Evolutionary conservation across 768 basidiomycete species (phyloP), one percentile per base, ranked within the genome.

Genomic region (Vishniacozyma victoriae): DNA sequence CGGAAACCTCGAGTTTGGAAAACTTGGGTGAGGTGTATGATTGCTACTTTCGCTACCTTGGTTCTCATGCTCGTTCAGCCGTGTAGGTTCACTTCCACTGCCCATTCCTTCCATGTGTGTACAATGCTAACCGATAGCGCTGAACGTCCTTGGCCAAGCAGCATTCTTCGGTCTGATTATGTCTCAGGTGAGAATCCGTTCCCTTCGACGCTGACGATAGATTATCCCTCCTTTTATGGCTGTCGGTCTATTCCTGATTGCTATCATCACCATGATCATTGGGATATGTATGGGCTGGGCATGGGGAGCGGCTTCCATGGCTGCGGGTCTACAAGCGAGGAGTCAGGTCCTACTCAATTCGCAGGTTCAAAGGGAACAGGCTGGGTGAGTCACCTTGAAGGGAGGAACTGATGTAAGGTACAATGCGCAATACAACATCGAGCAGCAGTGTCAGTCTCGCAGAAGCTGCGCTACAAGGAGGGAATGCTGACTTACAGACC

Each of bases 211-310:
- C 29, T 29, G 7, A 36, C 14, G 26, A 18, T 47, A 57, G 38
- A 76, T 80, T 62, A 50, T 79, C 1, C 79, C 80, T 4, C 77
- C 80, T 3, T 74, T 69, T 31, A 67, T 79, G 53, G 78, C 79
- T 0, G 57, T 78, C 15, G 76, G 78, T 44, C 44, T 79, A 3
- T 80, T 78, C 57, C 26, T 79, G 22, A 76, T 77, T 43, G 78
- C 67, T 5, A 57, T 76, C 1, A 61, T 74, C n/a, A 80, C 76
- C 0, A 54, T 82, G 31, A 52, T 78, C 20, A 14, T 80, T 5
- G 80, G 80, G 1, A 55, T 78, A 37, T 69, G 73, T 2, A 35
- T 78, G 1, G 80, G 80, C 12, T 82, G 81, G 80, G 80, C 76
- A 0, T 72, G 79, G 54, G 78, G 79, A 1, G 70, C 74, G 9